These are phyloP conservation scores for Cordyceps cicadae DNA, from an alignment of 2,329 filamentous ascomycete genomes.

Conservation along the genomic window DNA sequence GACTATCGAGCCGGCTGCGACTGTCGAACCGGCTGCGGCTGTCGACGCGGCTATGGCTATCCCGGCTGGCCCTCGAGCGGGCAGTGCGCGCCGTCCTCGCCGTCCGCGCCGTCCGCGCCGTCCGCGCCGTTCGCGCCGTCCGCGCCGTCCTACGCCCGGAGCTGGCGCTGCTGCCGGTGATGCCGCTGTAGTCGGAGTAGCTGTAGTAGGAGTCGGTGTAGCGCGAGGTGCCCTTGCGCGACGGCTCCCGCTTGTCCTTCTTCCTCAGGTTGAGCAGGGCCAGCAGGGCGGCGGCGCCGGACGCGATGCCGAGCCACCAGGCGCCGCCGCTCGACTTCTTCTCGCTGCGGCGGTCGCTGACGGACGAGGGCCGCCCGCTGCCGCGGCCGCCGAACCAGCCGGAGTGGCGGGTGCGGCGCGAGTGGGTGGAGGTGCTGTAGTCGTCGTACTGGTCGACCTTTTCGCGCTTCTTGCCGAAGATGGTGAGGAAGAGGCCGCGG, in stretches of 20 bases:
- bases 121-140: slow-evolving; percentile 20
- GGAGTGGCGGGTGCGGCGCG: slow-evolving; percentile 44
- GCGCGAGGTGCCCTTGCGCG: slow-evolving; percentile 31
- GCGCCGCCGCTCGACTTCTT: slow-evolving; percentile 42
- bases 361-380: slow-evolving; percentile 26
- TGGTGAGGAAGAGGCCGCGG: slow-evolving; percentile 51
- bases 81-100: background rate
- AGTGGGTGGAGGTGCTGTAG: slow-evolving; percentile 42
- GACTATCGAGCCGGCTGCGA: slow-evolving; percentile 7
- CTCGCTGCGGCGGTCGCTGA: slow-evolving; percentile 31
- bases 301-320: slow-evolving; percentile 46
- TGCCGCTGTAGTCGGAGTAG: slow-evolving; percentile 36
- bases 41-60: slow-evolving; percentile 8
- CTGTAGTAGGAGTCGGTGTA: slow-evolving; percentile 48
- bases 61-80: slow-evolving; percentile 21
- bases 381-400: slow-evolving; percentile 48
- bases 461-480: slow-evolving; percentile 53
- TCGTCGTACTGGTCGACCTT: slow-evolving; percentile 57
- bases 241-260: slow-evolving; percentile 34
- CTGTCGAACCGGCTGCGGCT: slow-evolving; percentile 3
- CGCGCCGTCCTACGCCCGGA: slow-evolving; percentile 35
- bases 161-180: slow-evolving; percentile 41
- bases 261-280: slow-evolving; percentile 47
- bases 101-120: background rate
- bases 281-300: slow-evolving; percentile 41